Evolutionary conservation across 352 stramenopile species (phyloP), one percentile per base, ranked within the genome.

Genomic region (Pythium pyrilobum): DNA sequence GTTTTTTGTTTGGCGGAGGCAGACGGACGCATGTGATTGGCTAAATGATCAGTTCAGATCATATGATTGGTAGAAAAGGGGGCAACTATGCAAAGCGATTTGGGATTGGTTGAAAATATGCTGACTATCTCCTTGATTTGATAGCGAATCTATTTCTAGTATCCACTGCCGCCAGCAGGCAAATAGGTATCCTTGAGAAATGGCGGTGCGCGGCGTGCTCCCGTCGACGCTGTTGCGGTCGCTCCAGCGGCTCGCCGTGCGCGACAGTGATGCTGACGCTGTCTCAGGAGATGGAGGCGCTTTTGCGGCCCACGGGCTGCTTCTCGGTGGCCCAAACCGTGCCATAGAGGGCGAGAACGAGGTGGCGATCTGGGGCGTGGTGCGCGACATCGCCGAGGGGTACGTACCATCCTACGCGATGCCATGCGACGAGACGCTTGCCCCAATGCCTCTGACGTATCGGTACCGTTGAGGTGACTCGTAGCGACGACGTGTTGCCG

Each of bases 141-240:
- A n/a, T n/a, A n/a, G n/a, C n/a, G n/a, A n/a, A n/a, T n/a, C n/a
- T n/a, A n/a, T n/a, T n/a, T n/a, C n/a, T n/a, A n/a, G n/a, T n/a
- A n/a, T n/a, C n/a, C n/a, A n/a, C n/a, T n/a, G n/a, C n/a, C n/a
- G n/a, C n/a, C n/a, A n/a, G n/a, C n/a, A n/a, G n/a, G n/a, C n/a
- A n/a, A n/a, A n/a, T n/a, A n/a, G n/a, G n/a, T n/a, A n/a, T 37
- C 18, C 45, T 20, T 39, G 56, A 40, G 57, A 45, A 37, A 36
- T 44, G 36, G 36, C 20, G 38, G 24, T 25, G 23, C 31, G 36
- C 38, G 45, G 34, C 31, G 54, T 63, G 38, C 9, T 77, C 13
- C 50, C 69, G 32, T 61, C 62, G 32, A 57, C 69, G 45, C 47
- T 83, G 9, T 45, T 74, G 57, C 70, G 63, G 36, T 63, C 72